Base-by-base conservation (phyloP, 768 basidiomycete species). In the Stropharia rugosoannulata region DNA sequence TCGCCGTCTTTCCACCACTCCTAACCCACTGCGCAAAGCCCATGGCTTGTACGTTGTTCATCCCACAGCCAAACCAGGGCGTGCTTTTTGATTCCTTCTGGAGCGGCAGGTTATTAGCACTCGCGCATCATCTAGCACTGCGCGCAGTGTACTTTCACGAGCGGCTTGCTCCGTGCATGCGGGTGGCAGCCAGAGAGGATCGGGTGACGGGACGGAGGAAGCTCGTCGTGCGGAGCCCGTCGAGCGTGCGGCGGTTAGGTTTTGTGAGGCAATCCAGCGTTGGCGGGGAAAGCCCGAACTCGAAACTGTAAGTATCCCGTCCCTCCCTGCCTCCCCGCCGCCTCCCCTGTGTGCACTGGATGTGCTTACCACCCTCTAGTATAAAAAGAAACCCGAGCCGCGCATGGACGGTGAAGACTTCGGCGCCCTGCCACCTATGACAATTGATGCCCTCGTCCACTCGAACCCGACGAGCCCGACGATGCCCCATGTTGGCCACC, bases 261-360 rank as follows among this genome's bases (percentile, higher is more conserved):
- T 90, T 64, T 91, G 86, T 64, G 91, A 94, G 65, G 89, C 89
- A 35, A 79, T 93, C 42, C 84, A 88, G 1, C 81, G 80, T 50
- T 94, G 91, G 92, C 75, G 90, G 61, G 91, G 91, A 2, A 89
- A 87, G 64, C 91, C 91, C 37, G 92, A 93, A 62, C 78, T 94
- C 7, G 88, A 90, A 70, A 87, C 85, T 3, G 89, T 90, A 57
- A 64, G 79, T 64, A 41, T 53, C 41, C 41, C 32, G 27, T 59
- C 54, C 57, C 35, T 53, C 40, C 54, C 22, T 49, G 59, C 19
- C 29, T 60, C 18, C 10, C 13, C 48, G 18, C 27, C 50, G 51
- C 2, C 43, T 32, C 48, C 16, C 8, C 10, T 55, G 27, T 63
- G 63, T 43, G 56, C 37, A 32, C 36, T 64, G 59, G 65, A 63